These are phyloP conservation scores for Penicillium carneum DNA, from an alignment of 2,329 filamentous ascomycete species.

Conservation along the genomic window DNA sequence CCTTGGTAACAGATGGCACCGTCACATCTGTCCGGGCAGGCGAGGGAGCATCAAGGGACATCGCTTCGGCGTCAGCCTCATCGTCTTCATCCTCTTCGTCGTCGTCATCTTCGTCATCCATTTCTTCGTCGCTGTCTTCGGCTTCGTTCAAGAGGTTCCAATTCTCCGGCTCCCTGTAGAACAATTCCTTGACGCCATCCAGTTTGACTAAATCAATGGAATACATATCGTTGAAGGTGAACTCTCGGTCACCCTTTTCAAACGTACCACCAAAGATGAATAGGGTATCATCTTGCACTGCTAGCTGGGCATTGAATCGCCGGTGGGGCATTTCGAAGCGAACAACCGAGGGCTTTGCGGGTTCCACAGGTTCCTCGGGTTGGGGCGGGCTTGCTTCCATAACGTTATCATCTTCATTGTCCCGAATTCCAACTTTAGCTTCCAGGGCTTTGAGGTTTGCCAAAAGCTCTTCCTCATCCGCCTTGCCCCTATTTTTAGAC, in stretches of 20 bases:
- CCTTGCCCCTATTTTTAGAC: conserved; percentile 74
- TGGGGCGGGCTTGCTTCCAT: conserved; percentile 54
- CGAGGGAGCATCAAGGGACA: conserved; percentile 49
- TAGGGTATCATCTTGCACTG: conserved; percentile 88
- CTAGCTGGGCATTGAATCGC: conserved; percentile 87
- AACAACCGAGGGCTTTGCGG: conserved; percentile 67
- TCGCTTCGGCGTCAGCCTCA: conserved; percentile 49
- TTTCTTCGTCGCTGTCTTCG: conserved; percentile 65
- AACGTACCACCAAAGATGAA: conserved; percentile 96
- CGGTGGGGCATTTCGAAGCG: conserved; percentile 85
- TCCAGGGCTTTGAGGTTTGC: conserved; percentile 86
- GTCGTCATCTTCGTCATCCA: conserved; percentile 55
- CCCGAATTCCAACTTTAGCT: conserved; percentile 70
- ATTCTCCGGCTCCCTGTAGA: conserved; percentile 81
- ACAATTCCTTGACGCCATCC: conserved; percentile 91
- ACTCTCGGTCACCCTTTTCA: conserved; percentile 93
- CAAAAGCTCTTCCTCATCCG: conserved; percentile 88
- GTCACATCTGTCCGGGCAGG: conserved; percentile 48
- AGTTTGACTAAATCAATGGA: conserved; percentile 92
- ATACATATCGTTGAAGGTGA: conserved; percentile 94
- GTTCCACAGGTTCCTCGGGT: conserved; percentile 61
- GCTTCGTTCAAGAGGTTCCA: conserved; percentile 72
- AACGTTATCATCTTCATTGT: conserved; percentile 56
- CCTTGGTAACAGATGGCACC: conserved; percentile 46
- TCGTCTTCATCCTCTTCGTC: conserved; percentile 53